Conservation (phyloP, 352 stramenopile genomes). For the Phytophthora pinifolia region DNA sequence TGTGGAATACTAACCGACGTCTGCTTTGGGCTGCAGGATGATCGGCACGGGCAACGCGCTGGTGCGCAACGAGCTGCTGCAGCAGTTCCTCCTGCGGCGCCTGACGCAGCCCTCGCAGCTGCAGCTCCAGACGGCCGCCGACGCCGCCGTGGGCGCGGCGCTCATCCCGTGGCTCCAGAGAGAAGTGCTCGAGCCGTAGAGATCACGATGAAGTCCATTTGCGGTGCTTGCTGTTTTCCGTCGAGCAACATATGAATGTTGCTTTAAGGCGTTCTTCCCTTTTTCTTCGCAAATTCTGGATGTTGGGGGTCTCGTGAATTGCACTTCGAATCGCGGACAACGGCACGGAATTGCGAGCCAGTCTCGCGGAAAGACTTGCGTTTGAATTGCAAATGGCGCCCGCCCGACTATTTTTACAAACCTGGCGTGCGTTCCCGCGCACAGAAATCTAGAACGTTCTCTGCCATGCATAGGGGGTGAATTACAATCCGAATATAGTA, state of each 20-base stretch:
- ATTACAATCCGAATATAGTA: background rate
- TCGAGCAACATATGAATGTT: background rate
- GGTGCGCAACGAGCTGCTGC: constrained; percentile 61
- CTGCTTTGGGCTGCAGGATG: constrained; percentile 36
- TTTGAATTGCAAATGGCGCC: constrained; percentile 22
- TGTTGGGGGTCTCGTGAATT: constrained; percentile 2
- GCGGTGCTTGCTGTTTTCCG: too few species aligned
- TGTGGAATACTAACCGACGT: background rate
- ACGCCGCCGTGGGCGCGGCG: constrained; percentile 62
- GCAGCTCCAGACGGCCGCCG: constrained; percentile 44
- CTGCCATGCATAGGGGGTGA: constrained; percentile 7
- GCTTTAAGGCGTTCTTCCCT: too few species aligned
- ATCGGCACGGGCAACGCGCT: constrained; percentile 77
- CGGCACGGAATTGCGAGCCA: background rate
- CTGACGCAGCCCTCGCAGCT: constrained; percentile 39
- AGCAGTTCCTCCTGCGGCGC: constrained; percentile 41
- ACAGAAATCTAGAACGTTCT: constrained; percentile 42
- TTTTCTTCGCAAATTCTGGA: too few species aligned
- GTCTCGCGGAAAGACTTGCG: background rate
- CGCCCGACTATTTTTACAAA: background rate
- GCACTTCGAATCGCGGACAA: constrained; percentile 9
- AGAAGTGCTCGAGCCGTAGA: too few species aligned
- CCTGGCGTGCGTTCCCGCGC: constrained; percentile 27
- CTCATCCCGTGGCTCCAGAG: too few species aligned
- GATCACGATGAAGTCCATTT: too few species aligned